phyloP scores from a whole-genome alignment of 2,329 filamentous ascomycete species.

The Fusarium sp. region DNA sequence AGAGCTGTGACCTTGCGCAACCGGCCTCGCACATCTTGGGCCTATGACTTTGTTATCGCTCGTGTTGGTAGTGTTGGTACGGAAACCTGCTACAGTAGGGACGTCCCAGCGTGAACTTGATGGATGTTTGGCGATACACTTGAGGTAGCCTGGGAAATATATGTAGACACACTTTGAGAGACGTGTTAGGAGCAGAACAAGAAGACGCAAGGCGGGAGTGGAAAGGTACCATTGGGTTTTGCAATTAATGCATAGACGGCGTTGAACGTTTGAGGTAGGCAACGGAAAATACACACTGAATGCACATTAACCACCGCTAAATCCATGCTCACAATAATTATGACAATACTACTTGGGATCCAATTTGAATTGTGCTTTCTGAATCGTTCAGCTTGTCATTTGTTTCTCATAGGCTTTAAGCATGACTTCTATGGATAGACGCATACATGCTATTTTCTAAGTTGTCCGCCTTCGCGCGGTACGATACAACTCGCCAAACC shows the following conservation, averaged over 20 bases:
- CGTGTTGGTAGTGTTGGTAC: neutral
- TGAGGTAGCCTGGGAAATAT: slow-evolving; percentile 8
- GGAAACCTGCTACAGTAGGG: neutral
- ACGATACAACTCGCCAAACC: neutral
- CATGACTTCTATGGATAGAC: slow-evolving; percentile 19
- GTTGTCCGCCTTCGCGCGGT: neutral
- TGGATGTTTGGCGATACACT: slow-evolving; percentile 21
- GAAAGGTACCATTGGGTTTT: slow-evolving; percentile 37
- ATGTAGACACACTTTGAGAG: slow-evolving; percentile 25
- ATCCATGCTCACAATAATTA: neutral
- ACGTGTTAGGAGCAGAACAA: slow-evolving; percentile 19
- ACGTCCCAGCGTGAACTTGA: neutral
- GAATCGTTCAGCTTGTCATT: neutral
- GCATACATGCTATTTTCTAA: slow-evolving; percentile 13
- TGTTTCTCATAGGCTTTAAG: slow-evolving; percentile 10
- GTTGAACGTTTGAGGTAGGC: slow-evolving; percentile 50
- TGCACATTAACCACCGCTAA: slow-evolving; percentile 12
- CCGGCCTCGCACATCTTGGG: neutral
- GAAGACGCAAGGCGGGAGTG: slow-evolving; percentile 7
- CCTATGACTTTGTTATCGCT: neutral
- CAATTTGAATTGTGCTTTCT: neutral
- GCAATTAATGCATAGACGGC: slow-evolving; percentile 52
- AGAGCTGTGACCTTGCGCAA: slow-evolving; percentile 39
- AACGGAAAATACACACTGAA: slow-evolving; percentile 45
- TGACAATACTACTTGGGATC: neutral